A percentile compares a stretch with the other conserved stretches of the same genome.
Evolutionary conservation across 2,329 filamentous ascomycete genomes (phyloP).

Genomic region (Hypoxylon rubiginosum): DNA sequence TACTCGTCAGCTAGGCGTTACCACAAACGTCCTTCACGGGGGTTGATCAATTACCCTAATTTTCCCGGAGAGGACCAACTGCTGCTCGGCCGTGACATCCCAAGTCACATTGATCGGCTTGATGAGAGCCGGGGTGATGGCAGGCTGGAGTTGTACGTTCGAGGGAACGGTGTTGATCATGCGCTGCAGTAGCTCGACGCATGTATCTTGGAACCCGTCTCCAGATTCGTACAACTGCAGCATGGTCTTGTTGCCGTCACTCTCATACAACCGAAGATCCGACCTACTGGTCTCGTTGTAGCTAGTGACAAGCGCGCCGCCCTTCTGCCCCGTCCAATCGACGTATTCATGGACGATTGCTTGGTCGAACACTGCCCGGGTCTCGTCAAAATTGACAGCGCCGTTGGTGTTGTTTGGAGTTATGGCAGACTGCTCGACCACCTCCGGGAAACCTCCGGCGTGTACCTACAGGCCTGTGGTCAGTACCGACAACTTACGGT

Average conservation of each 20-base stretch:
- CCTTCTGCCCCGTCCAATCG: slow-evolving; percentile 42
- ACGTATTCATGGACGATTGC: slow-evolving; percentile 47
- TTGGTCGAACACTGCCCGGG: slow-evolving; percentile 42
- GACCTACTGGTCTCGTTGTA: slow-evolving; percentile 48
- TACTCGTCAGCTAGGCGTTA: slow-evolving; percentile 12
- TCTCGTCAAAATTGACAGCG: slow-evolving; percentile 45
- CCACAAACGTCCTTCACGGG: background rate
- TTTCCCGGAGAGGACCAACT: slow-evolving; percentile 42
- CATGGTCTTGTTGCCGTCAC: slow-evolving; percentile 50
- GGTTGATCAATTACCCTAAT: slow-evolving; percentile 41
- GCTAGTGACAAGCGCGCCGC: slow-evolving; percentile 47
- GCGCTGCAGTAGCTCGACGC: slow-evolving; percentile 44
- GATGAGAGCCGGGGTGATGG: slow-evolving; percentile 43
- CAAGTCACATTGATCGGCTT: slow-evolving; percentile 49
- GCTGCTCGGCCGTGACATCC: slow-evolving; percentile 38
- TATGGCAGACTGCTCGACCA: slow-evolving; percentile 38
- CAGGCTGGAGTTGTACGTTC: slow-evolving; percentile 37
- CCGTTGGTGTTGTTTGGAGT: slow-evolving; percentile 47
- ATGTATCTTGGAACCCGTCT: slow-evolving; percentile 45
- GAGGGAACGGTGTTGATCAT: slow-evolving; percentile 50
- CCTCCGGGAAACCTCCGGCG: slow-evolving; percentile 47
- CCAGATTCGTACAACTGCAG: slow-evolving; percentile 42
- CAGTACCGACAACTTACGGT: background rate
- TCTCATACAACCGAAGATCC: slow-evolving; percentile 48
- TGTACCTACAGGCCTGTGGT: slow-evolving; percentile 32